phyloP scores from a whole-genome alignment of 1,284 basidiomycete species.

The Melampsora americana region DNA sequence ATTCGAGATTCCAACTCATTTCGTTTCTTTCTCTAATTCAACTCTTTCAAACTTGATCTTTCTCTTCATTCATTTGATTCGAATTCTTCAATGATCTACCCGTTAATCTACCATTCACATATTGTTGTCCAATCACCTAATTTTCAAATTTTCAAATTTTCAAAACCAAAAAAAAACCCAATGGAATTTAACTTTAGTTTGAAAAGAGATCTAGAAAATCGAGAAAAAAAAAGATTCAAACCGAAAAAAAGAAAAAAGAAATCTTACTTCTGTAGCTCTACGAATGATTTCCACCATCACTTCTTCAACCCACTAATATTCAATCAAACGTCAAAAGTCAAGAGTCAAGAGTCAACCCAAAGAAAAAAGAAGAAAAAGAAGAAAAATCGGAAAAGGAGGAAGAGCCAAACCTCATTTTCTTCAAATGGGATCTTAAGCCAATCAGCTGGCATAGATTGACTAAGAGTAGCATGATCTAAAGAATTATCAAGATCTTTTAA shows the following conservation, averaged over 20 bases:
- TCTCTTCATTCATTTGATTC: neutral
- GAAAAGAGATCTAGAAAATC: too few relatives aligned
- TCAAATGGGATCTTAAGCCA: slow-evolving; percentile 87
- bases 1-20: too few relatives aligned
- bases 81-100: slow-evolving; percentile 30
- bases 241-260: neutral
- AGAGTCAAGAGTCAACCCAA: neutral
- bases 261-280: slow-evolving; percentile 67
- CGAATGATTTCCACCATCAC: slow-evolving; percentile 77
- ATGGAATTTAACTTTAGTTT: too few relatives aligned
- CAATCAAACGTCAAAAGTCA: neutral
- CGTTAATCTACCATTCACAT: slow-evolving; percentile 34
- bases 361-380: neutral
- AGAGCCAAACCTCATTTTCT: slow-evolving; percentile 60
- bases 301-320: slow-evolving; percentile 90
- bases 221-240: too few relatives aligned
- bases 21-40: neutral
- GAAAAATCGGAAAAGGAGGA: neutral
- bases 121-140: slow-evolving; percentile 42
- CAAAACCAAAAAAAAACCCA: neutral
- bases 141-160: too few relatives aligned
- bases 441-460: slow-evolving; percentile 71
- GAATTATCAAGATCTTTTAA: slow-evolving; percentile 76
- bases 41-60: neutral
- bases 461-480: slow-evolving; percentile 69